phyloP scores from a whole-genome alignment of 345 rosid species.

The Erysimum cheiranthoides region DNA sequence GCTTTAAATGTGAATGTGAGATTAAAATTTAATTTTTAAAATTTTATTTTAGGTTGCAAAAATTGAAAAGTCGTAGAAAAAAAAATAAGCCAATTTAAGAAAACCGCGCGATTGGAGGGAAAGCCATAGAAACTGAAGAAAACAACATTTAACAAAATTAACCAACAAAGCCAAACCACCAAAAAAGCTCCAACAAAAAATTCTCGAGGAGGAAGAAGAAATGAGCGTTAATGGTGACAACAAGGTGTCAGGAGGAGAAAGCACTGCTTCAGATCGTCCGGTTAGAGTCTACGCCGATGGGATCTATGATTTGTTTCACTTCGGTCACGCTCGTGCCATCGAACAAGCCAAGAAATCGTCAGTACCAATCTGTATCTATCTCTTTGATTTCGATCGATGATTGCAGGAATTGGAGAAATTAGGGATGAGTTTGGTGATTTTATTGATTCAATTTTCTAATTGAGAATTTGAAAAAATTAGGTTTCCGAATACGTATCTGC shows the following conservation, averaged over 20 bases:
- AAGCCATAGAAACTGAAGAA: slow-evolving; percentile 31
- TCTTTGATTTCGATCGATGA: background rate
- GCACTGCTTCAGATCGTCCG: slow-evolving; percentile 37
- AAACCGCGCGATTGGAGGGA: slow-evolving; percentile 45
- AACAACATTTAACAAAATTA: slow-evolving; percentile 12
- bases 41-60: background rate
- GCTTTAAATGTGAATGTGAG: background rate
- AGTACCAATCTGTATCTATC: background rate
- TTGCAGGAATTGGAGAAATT: background rate
- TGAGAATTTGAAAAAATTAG: slow-evolving; percentile 37
- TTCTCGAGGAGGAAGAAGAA: background rate
- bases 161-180: background rate
- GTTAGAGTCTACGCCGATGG: slow-evolving; percentile 72
- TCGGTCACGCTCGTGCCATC: slow-evolving; percentile 75
- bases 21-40: background rate
- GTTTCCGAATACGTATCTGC: slow-evolving; percentile 66
- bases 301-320: slow-evolving; percentile 71
- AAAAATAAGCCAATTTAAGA: slow-evolving; percentile 16
- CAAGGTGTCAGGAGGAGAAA: slow-evolving; percentile 19
- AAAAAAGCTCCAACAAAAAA: background rate
- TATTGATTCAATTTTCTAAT: background rate
- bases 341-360: slow-evolving; percentile 75
- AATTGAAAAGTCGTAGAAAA: slow-evolving; percentile 11
- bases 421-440: slow-evolving; percentile 2
- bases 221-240: slow-evolving; percentile 30